Evolutionary conservation across 805 yeast genomes (phyloP), one percentile per base, ranked within the genome.

Genomic region (Starmerella stigmatis): DNA sequence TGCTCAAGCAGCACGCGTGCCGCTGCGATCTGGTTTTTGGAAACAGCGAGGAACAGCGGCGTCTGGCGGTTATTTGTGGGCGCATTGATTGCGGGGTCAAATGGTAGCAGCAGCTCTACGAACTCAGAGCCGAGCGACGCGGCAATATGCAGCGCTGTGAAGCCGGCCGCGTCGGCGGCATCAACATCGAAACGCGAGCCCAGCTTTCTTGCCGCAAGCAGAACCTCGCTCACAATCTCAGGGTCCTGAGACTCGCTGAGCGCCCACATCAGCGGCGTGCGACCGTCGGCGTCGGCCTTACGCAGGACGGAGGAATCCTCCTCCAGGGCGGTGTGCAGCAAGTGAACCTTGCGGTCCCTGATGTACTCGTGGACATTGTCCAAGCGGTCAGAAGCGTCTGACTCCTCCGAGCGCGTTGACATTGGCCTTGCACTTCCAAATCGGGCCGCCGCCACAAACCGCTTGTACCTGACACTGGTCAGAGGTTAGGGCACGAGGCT

Each of bases 211-310:
- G 52, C 47, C 29, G 67, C 70, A 45, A 63, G 65, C 45, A 69
- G 60, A 7, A 79, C 57, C 29, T 72, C 54, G 13, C 70, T 63
- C 0, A 75, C 76, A 16, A 80, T 67, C 22, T 74, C 76, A 5
- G 64, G 55, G 46, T 78, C 70, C 41, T 75, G 73, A 12, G 48
- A 13, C 54, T 70, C 70, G 1, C 94, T 75, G 22, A 79, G 75
- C 1, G 96, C 95, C 96, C 96, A 88, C 60, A 85, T 94, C 39
- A 86, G 64, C 2, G 95, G 81, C 2, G 82, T 77, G 52, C 96
- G 71, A 1, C 78, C 79, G 57, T 86, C 96, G 2, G 69, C 72
- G 60, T 88, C 96, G 6, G 45, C 27, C 25, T 39, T 28, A 3
- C 39, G 17, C 17, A 43, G 19, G 2, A 42, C 30, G 4, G 17